Conservation (phyloP, 2,329 filamentous ascomycete genomes). For the Stagonosporopsis tanaceti region DNA sequence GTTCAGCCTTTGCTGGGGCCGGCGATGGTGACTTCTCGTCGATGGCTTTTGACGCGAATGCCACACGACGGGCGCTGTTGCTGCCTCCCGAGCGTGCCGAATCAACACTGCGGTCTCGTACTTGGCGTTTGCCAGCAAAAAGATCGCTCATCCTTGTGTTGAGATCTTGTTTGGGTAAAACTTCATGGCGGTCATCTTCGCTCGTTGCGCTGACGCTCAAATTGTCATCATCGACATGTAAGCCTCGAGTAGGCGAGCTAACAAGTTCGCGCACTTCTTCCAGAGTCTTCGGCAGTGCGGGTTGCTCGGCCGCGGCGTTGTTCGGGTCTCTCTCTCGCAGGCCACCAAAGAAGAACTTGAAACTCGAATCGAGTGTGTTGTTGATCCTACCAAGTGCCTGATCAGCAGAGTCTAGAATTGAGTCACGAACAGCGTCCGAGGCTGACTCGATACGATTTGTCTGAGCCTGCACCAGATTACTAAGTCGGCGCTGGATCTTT, state of each 20-base stretch:
- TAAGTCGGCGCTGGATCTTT: slow-evolving; percentile 77
- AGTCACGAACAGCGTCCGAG: slow-evolving; percentile 77
- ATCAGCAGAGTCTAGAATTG: slow-evolving; percentile 80
- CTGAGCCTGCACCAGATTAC: slow-evolving; percentile 85
- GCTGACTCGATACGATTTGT: slow-evolving; percentile 82
- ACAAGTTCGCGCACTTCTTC: slow-evolving; percentile 93
- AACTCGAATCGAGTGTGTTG: slow-evolving; percentile 87
- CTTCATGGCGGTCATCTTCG: slow-evolving; percentile 50
- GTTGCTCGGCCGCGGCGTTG: slow-evolving; percentile 39
- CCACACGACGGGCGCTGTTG: slow-evolving; percentile 66
- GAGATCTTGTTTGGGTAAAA: slow-evolving; percentile 43
- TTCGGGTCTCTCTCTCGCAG: slow-evolving; percentile 71
- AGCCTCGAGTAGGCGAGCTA: slow-evolving; percentile 67
- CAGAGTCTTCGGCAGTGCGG: slow-evolving; percentile 81
- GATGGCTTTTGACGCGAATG: slow-evolving; percentile 51
- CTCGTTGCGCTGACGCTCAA: slow-evolving; percentile 60
- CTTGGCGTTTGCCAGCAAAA: slow-evolving; percentile 69
- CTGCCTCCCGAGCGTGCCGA: slow-evolving; percentile 72
- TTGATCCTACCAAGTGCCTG: slow-evolving; percentile 92
- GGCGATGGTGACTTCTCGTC: slow-evolving; percentile 37
- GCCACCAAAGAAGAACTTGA: slow-evolving; percentile 90
- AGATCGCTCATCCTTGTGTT: slow-evolving; percentile 72
- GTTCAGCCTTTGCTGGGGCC: slow-evolving; percentile 35
- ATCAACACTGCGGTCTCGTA: slow-evolving; percentile 79
- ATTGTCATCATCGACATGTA: slow-evolving; percentile 60